These are phyloP conservation scores for Lavandula angustifolia DNA, from an alignment of 257 asterid species.

Conservation along the genomic window DNA sequence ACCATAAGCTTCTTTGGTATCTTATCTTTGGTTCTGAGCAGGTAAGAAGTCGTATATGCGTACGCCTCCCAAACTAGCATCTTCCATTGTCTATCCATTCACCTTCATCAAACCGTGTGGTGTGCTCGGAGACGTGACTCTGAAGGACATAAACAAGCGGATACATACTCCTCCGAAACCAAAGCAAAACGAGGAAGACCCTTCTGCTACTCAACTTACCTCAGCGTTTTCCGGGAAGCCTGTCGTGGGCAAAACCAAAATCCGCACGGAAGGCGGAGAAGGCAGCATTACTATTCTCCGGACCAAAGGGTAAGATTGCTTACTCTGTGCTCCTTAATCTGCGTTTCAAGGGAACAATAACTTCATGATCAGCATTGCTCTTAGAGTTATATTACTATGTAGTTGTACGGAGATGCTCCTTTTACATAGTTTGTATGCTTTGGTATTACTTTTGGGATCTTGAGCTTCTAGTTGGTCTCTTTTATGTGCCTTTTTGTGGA, in stretches of 20 bases:
- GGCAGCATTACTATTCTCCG: conserved; percentile 86
- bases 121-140: conserved; percentile 74
- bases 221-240: conserved; percentile 97
- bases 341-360: background rate
- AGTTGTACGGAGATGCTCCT: too few species aligned
- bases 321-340: background rate
- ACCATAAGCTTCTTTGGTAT: conserved; percentile 26
- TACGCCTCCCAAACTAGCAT: conserved; percentile 59
- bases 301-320: conserved; percentile 58
- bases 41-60: conserved; percentile 80
- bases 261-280: conserved; percentile 83
- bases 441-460: too few species aligned
- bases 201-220: conserved; percentile 50
- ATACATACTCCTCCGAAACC: conserved; percentile 64
- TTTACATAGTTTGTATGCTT: too few species aligned
- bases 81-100: conserved; percentile 73
- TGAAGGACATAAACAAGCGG: conserved; percentile 83
- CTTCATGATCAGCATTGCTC: too few species aligned
- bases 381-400: too few species aligned
- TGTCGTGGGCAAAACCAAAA: conserved; percentile 88
- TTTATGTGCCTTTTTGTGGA: too few species aligned
- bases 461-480: too few species aligned
- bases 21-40: conserved; percentile 27
- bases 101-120: conserved; percentile 86
- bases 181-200: conserved; percentile 51